Conservation (phyloP, 176 grass and related monocot species). For the Puya raimondii region DNA sequence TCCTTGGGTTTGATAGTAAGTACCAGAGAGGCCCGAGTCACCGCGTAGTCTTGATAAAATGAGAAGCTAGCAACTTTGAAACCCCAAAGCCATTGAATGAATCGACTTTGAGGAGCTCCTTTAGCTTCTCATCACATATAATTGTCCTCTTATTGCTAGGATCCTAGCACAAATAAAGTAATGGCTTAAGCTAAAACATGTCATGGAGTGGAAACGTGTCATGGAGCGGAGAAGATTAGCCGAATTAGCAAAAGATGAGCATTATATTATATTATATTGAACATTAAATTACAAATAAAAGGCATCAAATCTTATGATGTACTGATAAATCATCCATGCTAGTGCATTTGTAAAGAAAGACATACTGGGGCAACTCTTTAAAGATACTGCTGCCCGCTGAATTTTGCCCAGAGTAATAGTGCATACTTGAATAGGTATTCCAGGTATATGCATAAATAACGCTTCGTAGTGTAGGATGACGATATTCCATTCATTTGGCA, state of each 20-base stretch:
- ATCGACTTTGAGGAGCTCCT: constrained; percentile 84
- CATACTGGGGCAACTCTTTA: not conserved
- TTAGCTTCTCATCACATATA: constrained; percentile 91
- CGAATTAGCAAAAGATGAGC: not conserved
- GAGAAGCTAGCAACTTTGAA: constrained; percentile 70
- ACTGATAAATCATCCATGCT: not conserved
- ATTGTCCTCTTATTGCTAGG: constrained; percentile 96
- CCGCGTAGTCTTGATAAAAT: constrained; percentile 68
- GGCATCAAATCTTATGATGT: not conserved
- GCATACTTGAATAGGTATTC: not conserved
- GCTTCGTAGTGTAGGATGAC: not conserved
- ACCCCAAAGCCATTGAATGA: constrained; percentile 73
- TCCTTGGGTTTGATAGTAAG: constrained; percentile 31
- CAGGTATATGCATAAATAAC: not conserved
- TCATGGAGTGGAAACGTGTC: constrained; percentile 10
- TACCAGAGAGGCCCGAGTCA: constrained; percentile 20
- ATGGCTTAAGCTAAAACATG: constrained; percentile 3
- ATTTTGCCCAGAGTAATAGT: not conserved
- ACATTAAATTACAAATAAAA: not conserved
- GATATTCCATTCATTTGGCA: not conserved
- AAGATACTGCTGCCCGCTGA: not conserved
- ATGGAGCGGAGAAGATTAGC: constrained; percentile 4
- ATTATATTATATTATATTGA: not conserved
- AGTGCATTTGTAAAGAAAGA: not conserved
- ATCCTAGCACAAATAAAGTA: constrained; percentile 50